Evolutionary conservation across 768 basidiomycete species (phyloP).

Genomic region (Gelatoporia subvermispora): DNA sequence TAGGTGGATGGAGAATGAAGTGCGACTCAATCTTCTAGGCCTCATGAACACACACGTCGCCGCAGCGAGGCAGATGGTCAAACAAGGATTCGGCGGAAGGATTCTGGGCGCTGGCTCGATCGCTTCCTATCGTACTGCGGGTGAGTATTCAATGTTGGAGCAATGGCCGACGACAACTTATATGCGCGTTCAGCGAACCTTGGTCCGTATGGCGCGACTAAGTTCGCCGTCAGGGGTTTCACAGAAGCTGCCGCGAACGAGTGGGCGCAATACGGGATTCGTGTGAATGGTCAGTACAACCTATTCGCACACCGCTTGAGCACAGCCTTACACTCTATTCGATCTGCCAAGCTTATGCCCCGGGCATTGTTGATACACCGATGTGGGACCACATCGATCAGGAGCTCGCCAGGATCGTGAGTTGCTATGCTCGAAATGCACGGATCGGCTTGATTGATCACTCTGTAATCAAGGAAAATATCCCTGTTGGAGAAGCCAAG

Average conservation of each 20-base stretch:
- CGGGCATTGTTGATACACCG: conserved; percentile 28
- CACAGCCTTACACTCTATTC: neutral
- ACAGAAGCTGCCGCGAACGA: conserved; percentile 29
- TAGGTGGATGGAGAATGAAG: conserved; percentile 25
- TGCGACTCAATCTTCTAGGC: conserved; percentile 23
- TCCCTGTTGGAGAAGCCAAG: conserved; percentile 23
- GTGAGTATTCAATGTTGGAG: conserved; percentile 1
- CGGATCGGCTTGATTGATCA: neutral
- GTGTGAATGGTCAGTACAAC: conserved; percentile 24
- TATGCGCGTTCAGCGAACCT: conserved; percentile 18
- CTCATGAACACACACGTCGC: conserved; percentile 30
- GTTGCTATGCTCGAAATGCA: neutral
- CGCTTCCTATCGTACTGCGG: conserved; percentile 27
- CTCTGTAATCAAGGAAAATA: conserved; percentile 16
- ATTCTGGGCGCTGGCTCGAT: conserved; percentile 28
- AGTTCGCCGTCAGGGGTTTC: conserved; percentile 30
- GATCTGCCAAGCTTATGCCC: conserved; percentile 19
- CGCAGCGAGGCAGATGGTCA: conserved; percentile 30
- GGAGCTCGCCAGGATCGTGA: conserved; percentile 23
- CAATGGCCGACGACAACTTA: neutral
- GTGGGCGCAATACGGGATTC: conserved; percentile 28
- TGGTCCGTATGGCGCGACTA: conserved; percentile 27
- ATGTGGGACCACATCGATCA: conserved; percentile 30
- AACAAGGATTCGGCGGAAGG: conserved; percentile 26
- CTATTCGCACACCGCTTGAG: neutral